Evolutionary conservation across 75 land plant genomes (phyloP).

Genomic region (Isoetes taiwanensis): DNA sequence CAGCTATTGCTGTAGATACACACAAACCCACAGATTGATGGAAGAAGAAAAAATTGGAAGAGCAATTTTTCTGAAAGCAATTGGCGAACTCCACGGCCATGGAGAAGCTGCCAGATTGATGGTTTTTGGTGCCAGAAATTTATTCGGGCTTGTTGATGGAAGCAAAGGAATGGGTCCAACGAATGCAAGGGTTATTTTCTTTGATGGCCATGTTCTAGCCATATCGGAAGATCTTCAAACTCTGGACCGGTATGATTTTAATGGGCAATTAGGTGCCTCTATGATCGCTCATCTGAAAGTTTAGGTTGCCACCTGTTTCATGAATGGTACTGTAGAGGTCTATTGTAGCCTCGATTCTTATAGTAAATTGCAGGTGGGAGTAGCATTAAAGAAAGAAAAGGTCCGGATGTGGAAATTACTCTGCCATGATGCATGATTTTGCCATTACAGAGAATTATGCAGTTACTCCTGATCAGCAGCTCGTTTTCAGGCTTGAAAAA

Average conservation of each 20-base stretch:
- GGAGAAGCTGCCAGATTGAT: conserved; percentile 55
- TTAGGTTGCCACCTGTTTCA: conserved; percentile 35
- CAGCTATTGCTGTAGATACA: conserved; percentile 40
- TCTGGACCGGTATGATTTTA: conserved; percentile 53
- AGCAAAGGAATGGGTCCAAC: conserved; percentile 64
- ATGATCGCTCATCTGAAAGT: conserved; percentile 58
- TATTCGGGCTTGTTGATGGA: conserved; percentile 48
- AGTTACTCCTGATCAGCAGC: conserved; percentile 80
- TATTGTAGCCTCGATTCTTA: too few species aligned
- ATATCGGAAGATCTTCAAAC: conserved; percentile 84
- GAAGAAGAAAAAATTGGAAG: conserved; percentile 51
- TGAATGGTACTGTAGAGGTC: too few species aligned
- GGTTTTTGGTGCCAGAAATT: conserved; percentile 38
- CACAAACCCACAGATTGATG: conserved; percentile 47
- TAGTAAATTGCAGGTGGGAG: too few species aligned
- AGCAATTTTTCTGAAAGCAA: conserved; percentile 64
- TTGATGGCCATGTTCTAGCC: conserved; percentile 62
- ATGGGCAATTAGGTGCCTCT: conserved; percentile 39
- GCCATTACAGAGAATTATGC: conserved; percentile 73
- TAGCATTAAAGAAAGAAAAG: conserved; percentile 49
- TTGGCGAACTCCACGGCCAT: conserved; percentile 88
- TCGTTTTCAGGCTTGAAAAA: conserved; percentile 59
- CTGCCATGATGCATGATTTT: conserved; percentile 88
- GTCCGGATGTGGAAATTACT: conserved; percentile 53
- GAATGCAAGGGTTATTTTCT: conserved; percentile 76